These are phyloP conservation scores for Hypoxylon sp. DNA, from an alignment of 2,329 filamentous ascomycete species.

Conservation along the genomic window DNA sequence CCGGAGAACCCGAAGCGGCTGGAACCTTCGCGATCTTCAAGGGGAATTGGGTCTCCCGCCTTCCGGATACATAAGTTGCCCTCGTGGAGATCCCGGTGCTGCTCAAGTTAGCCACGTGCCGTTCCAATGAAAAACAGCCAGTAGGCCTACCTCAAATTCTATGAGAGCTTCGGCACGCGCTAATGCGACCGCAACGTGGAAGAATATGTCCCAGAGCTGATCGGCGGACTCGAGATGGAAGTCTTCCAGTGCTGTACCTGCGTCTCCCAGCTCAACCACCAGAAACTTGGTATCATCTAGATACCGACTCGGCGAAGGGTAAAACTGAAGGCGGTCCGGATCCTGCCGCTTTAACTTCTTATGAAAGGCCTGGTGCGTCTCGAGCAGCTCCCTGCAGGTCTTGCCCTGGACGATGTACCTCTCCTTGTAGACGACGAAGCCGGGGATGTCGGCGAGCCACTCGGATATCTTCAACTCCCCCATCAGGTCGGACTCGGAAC, in stretches of 20 bases:
- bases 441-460: slow-evolving; percentile 71
- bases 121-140: not conserved
- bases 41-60: slow-evolving; percentile 51
- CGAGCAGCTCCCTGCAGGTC: slow-evolving; percentile 63
- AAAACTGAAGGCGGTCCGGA: slow-evolving; percentile 68
- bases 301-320: slow-evolving; percentile 71
- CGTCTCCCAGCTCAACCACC: slow-evolving; percentile 73
- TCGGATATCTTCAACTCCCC: slow-evolving; percentile 73
- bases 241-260: slow-evolving; percentile 70
- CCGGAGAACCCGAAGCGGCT: slow-evolving; percentile 69
- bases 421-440: slow-evolving; percentile 75
- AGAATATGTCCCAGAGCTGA: slow-evolving; percentile 73
- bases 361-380: slow-evolving; percentile 71
- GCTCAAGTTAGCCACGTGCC: slow-evolving; percentile 20
- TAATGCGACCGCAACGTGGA: slow-evolving; percentile 70
- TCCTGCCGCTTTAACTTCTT: slow-evolving; percentile 66
- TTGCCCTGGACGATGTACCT: slow-evolving; percentile 70
- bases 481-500: slow-evolving; percentile 64
- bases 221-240: slow-evolving; percentile 61
- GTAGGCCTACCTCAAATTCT: slow-evolving; percentile 67
- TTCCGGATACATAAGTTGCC: slow-evolving; percentile 71
- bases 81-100: slow-evolving; percentile 75
- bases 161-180: slow-evolving; percentile 68
- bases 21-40: slow-evolving; percentile 47
- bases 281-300: slow-evolving; percentile 68